phyloP scores from a whole-genome alignment of 768 basidiomycete species.

The Tricholoma matsutake region DNA sequence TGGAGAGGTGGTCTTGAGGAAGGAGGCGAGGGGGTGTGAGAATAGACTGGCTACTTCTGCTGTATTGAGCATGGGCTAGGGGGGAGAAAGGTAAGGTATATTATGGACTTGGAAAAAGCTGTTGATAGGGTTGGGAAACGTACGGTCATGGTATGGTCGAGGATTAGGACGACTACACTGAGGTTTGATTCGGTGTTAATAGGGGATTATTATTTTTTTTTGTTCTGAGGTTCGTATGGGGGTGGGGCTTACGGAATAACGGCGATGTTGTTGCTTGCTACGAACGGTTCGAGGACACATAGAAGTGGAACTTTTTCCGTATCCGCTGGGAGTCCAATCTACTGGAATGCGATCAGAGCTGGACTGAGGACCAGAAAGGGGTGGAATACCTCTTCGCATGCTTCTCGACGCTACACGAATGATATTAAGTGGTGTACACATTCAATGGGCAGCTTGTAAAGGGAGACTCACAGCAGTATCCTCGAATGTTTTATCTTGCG shows the following conservation, averaged over 20 bases:
- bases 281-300: conserved; percentile 76
- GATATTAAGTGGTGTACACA: background rate
- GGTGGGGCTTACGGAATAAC: conserved; percentile 78
- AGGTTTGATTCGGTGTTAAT: background rate
- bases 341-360: conserved; percentile 5
- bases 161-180: conserved; percentile 83
- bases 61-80: conserved; percentile 13
- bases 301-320: conserved; percentile 66
- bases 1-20: conserved; percentile 60
- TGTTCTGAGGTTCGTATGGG: background rate
- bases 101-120: background rate
- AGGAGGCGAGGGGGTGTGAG: conserved; percentile 78
- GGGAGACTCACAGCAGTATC: conserved; percentile 68
- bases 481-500: conserved; percentile 63
- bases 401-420: conserved; percentile 67
- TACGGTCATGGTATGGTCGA: conserved; percentile 74
- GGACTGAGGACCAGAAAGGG: background rate
- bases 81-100: background rate
- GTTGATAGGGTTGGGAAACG: no score
- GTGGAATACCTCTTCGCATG: conserved; percentile 76
- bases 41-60: conserved; percentile 79
- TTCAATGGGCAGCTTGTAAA: background rate
- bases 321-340: conserved; percentile 86
- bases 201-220: background rate
- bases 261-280: conserved; percentile 66